phyloP scores from a whole-genome alignment of 2,329 filamentous ascomycete genomes.

The Diplodia intermedia region DNA sequence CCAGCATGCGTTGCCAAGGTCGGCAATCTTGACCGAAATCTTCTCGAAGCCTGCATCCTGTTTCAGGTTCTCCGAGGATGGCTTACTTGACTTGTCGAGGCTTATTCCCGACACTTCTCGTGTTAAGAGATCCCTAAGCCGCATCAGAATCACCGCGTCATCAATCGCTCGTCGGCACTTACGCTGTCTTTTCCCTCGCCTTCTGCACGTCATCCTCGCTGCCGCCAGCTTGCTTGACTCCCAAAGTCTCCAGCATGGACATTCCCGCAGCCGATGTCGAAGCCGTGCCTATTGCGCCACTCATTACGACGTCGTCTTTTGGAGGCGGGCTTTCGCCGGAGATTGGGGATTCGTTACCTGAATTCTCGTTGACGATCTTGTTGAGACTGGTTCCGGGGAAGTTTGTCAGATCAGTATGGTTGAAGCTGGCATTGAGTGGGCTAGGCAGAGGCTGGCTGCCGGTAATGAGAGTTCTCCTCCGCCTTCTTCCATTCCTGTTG shows the following conservation, averaged over 20 bases:
- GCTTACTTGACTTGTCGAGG: constrained; percentile 69
- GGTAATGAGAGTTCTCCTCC: constrained; percentile 92
- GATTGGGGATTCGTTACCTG: constrained; percentile 62
- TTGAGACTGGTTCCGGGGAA: constrained; percentile 75
- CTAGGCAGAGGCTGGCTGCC: constrained; percentile 96
- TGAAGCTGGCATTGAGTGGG: constrained; percentile 91
- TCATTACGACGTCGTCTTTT: constrained; percentile 60
- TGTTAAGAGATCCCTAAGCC: constrained; percentile 78
- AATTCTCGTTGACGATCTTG: constrained; percentile 76
- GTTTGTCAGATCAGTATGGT: constrained; percentile 71
- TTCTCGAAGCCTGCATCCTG: constrained; percentile 71
- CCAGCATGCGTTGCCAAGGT: constrained; percentile 98
- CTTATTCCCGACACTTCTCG: constrained; percentile 95
- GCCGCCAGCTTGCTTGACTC: constrained; percentile 59
- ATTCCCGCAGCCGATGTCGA: constrained; percentile 53
- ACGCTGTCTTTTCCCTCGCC: constrained; percentile 93
- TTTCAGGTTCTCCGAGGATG: constrained; percentile 64
- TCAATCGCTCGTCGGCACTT: constrained; percentile 52
- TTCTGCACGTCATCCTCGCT: constrained; percentile 68
- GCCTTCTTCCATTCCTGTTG: constrained; percentile 87
- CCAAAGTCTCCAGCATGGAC: constrained; percentile 66
- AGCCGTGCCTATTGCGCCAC: constrained; percentile 61
- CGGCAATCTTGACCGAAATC: constrained; percentile 98
- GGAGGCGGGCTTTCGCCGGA: constrained; percentile 50
- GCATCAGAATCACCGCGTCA: constrained; percentile 12